Base-by-base conservation (phyloP, 257 asterid species). In the Nicotiana attenuata region DNA sequence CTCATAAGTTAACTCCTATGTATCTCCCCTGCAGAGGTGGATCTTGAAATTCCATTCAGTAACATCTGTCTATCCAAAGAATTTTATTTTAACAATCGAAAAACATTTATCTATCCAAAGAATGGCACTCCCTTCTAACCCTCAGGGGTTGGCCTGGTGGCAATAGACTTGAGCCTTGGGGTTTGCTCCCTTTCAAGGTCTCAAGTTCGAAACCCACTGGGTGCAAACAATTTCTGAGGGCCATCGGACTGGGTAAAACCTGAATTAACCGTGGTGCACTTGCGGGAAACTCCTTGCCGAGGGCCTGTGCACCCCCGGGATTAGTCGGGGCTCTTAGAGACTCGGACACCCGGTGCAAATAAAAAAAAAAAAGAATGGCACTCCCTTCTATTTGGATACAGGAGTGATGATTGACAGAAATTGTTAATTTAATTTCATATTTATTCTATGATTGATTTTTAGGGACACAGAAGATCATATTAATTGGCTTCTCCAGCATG, bases 401-500 rank as follows among this genome's bases (percentile, higher is more conserved):
- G 60, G 73, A 52, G 20, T 41, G 71, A 53, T 65, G 80, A 60
- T 29, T 41, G 33, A 35, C 19, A 41, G 16, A 22, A 7, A 5
- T 6, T 45, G 9, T 71, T 24, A 45, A 41, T 41, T 50, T 71
- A 83, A 73, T 75, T 78, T 80, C 76, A 5, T 35, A 78, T 28
- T 61, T 85, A 78, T 71, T 85, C 29, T 26, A 80, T 65, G 53
- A 60, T 85, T 83, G 83, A 55, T 83, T 85, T 83, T 81, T 83
- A 96, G 99, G 98, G 99, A 96, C 89, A 76, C 96, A 82, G 99
- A 96, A 90, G 99, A 94, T 88, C 99, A 96, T 90, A 94, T 96
- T 81, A 76, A 97, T 78, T 96, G 99, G 98, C 99, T 96, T 88
- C 97, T 96, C 82, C 94, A 94, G 88, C 99, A 93, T 84, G 98